Base-by-base conservation (phyloP, 2,329 filamentous ascomycete species). In the Pyricularia pennisetigena region DNA sequence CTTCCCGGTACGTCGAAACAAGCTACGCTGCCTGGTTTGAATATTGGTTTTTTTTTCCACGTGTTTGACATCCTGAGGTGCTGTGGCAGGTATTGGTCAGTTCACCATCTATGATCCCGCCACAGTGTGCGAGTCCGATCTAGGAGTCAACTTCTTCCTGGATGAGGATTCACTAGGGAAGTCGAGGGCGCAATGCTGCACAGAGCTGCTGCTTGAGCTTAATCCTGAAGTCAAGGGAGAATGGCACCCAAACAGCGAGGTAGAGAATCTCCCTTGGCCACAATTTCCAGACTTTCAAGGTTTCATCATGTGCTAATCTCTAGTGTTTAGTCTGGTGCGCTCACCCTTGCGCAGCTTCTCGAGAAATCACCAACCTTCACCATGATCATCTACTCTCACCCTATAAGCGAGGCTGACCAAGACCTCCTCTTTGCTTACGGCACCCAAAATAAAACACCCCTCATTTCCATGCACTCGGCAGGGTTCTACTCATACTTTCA, bases 81-180 rank as follows among this genome's bases (percentile, higher is more conserved):
- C 24, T n/a, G 54, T 68, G 26, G 12, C 64, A 89, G 90, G 94
- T 3, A 91, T 98, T 73, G 96, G 95, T 9, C 87, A 88, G 29
- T 99, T 97, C 77, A 96, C 92, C 0, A 97, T 99, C 70, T 90
- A 91, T 67, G 95, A 99, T 74, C 88, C 90, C 7, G 86, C 88
- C 1, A 78, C 85, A 2, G 94, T 99, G n/a, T 83, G 82, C 0
- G 90, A 97, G 72, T 83, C 88, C 61, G 95, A 99, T 74, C 82
- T 99, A 59, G 95, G 96, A 4, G 90, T 97, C 71, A 99, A 99
- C 79, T 99, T 99, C 83, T 99, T 99, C 75, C 83, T 99, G 0
- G 92, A 97, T 70, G 88, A 95, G 73, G 82, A 84, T 65, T 90
- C 88, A 71, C 77, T 97, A 54, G 94, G 93, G 67, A 89, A 88